Evolutionary conservation across 2,329 filamentous ascomycete genomes (phyloP).

Genomic region (Zasmidium citrigriseum): DNA sequence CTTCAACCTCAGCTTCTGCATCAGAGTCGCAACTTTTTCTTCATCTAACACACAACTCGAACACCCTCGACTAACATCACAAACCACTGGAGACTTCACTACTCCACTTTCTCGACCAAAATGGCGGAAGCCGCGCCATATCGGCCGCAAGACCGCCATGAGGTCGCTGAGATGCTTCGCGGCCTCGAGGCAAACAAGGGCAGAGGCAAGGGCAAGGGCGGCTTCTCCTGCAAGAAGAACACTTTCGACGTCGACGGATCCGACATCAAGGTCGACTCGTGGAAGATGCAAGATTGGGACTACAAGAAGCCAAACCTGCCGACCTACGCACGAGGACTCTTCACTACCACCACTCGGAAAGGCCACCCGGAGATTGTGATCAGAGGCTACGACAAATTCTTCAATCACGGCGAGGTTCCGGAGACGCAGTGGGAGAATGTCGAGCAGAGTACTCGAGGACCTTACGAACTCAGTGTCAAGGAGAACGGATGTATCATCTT

Average conservation of each 20-base stretch:
- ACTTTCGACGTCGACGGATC: conserved; percentile 70
- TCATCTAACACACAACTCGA: background rate
- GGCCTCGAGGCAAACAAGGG: conserved; percentile 63
- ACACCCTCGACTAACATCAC: background rate
- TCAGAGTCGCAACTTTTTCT: background rate
- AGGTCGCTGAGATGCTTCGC: conserved; percentile 66
- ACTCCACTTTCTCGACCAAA: background rate
- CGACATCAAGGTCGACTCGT: conserved; percentile 76
- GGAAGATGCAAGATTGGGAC: conserved; percentile 93
- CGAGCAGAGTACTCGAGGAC: conserved; percentile 71
- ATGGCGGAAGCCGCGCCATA: conserved; percentile 65
- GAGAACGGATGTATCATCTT: conserved; percentile 99
- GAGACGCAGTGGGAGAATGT: conserved; percentile 85
- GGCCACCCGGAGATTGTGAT: conserved; percentile 76
- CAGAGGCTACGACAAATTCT: conserved; percentile 98
- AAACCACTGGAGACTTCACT: background rate
- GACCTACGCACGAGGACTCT: conserved; percentile 89
- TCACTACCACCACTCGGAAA: conserved; percentile 72
- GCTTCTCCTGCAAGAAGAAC: conserved; percentile 77
- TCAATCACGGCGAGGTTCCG: conserved; percentile 82
- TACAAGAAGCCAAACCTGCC: conserved; percentile 87
- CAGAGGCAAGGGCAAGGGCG: conserved; percentile 49
- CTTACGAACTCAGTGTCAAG: conserved; percentile 94
- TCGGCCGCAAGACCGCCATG: conserved; percentile 66
- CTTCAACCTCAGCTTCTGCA: background rate